Conservation (phyloP, 2,329 filamentous ascomycete species). For the Phyllosticta capitalensis region DNA sequence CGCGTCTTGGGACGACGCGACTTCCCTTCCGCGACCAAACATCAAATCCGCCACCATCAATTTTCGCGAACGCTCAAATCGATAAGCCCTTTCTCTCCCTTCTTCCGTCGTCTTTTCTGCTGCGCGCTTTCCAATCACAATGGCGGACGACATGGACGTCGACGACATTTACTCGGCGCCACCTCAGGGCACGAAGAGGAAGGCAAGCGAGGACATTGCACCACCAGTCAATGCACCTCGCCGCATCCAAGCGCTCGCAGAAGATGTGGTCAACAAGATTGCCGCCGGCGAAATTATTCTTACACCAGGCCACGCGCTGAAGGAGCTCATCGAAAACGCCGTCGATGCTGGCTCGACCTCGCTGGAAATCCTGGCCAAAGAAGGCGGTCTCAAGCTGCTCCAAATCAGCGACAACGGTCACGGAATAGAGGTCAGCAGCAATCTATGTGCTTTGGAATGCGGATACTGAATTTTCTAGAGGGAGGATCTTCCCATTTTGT, state of each 20-base stretch:
- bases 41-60: too few species aligned
- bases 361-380: slow-evolving; percentile 84
- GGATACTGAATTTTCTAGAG: slow-evolving; percentile 44
- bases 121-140: too few species aligned
- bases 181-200: slow-evolving; percentile 28
- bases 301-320: slow-evolving; percentile 88
- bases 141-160: slow-evolving; percentile 24
- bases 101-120: too few species aligned
- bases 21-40: too few species aligned
- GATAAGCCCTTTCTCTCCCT: too few species aligned
- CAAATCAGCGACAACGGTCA: slow-evolving; percentile 97
- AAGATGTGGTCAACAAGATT: slow-evolving; percentile 96
- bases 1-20: too few species aligned
- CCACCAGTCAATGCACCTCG: slow-evolving; percentile 21
- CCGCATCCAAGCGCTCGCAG: slow-evolving; percentile 66
- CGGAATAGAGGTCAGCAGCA: slow-evolving; percentile 66
- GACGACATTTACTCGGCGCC: slow-evolving; percentile 13
- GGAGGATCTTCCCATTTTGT: slow-evolving; percentile 84
- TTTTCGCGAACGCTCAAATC: too few species aligned
- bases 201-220: slow-evolving; percentile 20
- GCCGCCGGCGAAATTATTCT: slow-evolving; percentile 98
- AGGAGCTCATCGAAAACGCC: slow-evolving; percentile 93
- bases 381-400: slow-evolving; percentile 86
- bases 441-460: not conserved
- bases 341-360: slow-evolving; percentile 94